Base-by-base conservation (phyloP, 169 alveolate species). In the Eimeria acervulina region DNA sequence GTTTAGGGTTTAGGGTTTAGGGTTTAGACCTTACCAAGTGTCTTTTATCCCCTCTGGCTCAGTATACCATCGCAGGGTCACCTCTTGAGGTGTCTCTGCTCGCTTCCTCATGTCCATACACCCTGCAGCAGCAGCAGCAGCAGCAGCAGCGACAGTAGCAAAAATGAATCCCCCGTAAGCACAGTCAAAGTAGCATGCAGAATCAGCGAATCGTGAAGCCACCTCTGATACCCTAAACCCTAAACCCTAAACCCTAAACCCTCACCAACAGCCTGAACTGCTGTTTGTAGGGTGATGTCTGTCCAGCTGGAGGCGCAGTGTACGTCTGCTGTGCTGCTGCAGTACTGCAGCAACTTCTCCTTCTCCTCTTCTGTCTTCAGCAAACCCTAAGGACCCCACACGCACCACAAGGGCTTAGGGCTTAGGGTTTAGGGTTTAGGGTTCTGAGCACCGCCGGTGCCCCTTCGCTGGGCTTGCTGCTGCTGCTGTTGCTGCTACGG, bases 101-200 rank as follows among this genome's bases (percentile, higher is more conserved):
- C 84, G 84, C 84, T 72, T 72, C 84, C 84, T 28, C 84, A 72
- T 72, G 44, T 72, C 84, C 84, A 72, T 72, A 31, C 84, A 72
- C 52, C 84, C 84, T 72, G 84, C 84, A 72, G 84, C 52, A 72
- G 44, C 84, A 28, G 3, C 84, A 72, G 8, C 84, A 72, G 12
- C 74, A 63, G 74, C 74, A 63, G n/a, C 40, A 63, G 74, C 59
- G 15, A 17, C 59, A 51, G 59, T 17, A 51, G 59, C 59, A 51
- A n/a, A n/a, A n/a, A n/a, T n/a, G n/a, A n/a, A n/a, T n/a, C n/a
- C n/a, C n/a, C 6, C 59, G 12, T 47, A 47, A 51, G 59, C 59
- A n/a, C n/a, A n/a, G n/a, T n/a, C n/a, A n/a, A n/a, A n/a, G n/a
- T n/a, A n/a, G n/a, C n/a, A n/a, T n/a, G n/a, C n/a, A 47, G 12